These are phyloP conservation scores for Saussurea involucrata DNA, from an alignment of 129 eudicot genomes.

Conservation along the genomic window DNA sequence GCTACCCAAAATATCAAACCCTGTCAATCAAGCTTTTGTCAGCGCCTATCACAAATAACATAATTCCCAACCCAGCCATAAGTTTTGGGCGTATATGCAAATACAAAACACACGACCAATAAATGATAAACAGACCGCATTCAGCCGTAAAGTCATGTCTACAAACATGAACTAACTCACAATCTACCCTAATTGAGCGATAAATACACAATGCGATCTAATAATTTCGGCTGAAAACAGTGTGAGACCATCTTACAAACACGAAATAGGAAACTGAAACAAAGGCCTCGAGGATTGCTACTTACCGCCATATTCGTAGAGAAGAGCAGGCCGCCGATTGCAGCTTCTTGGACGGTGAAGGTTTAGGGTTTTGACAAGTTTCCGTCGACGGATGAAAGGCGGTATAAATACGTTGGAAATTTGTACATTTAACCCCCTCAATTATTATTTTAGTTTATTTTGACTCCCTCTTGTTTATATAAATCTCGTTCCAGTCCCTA, in stretches of 20 bases:
- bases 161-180: not conserved
- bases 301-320: conserved; percentile 33
- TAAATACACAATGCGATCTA: conserved; percentile 7
- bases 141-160: not conserved
- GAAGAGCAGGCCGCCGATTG: conserved; percentile 4
- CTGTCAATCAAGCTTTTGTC: not conserved
- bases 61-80: not conserved
- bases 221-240: not conserved
- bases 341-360: conserved; percentile 5
- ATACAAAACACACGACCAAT: not conserved
- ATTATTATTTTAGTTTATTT: not conserved
- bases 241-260: not conserved
- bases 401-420: not conserved
- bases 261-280: not conserved
- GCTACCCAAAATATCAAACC: not conserved
- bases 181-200: not conserved
- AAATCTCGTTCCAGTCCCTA: not conserved
- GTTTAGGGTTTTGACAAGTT: conserved; percentile 16
- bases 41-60: not conserved
- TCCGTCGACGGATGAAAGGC: not conserved
- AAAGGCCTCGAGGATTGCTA: not conserved
- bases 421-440: not conserved
- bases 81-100: not conserved
- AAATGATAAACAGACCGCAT: not conserved
- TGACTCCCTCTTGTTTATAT: not conserved